phyloP scores from a whole-genome alignment of 2,329 filamentous ascomycete species.

The Penicillium griseofulvum region DNA sequence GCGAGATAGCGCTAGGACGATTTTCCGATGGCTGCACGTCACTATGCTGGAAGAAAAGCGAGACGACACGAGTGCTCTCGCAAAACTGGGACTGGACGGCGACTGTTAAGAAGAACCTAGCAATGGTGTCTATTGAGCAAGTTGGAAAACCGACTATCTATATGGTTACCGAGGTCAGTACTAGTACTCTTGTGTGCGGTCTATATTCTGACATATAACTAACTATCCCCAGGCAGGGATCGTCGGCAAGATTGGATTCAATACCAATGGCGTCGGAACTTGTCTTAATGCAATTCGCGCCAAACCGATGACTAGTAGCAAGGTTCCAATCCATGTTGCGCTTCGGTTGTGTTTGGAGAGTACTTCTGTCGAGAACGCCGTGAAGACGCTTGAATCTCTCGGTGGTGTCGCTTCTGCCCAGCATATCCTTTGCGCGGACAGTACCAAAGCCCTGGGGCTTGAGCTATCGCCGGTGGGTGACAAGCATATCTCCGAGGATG shows the following conservation, averaged over 20 bases:
- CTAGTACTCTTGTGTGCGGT: not conserved
- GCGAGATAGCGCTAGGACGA: constrained; percentile 58
- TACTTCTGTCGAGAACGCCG: constrained; percentile 46
- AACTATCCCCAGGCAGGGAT: constrained; percentile 46
- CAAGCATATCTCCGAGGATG: constrained; percentile 36
- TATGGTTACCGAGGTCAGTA: constrained; percentile 52
- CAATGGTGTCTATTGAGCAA: constrained; percentile 51
- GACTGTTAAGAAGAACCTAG: constrained; percentile 51
- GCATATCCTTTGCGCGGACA: constrained; percentile 56
- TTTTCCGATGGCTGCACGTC: constrained; percentile 60
- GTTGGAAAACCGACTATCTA: constrained; percentile 48
- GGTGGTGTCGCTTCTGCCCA: constrained; percentile 56
- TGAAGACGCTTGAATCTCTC: constrained; percentile 43
- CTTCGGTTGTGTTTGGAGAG: constrained; percentile 57
- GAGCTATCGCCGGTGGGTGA: constrained; percentile 32
- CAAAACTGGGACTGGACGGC: constrained; percentile 63
- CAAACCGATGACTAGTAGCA: constrained; percentile 51
- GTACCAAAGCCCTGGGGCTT: constrained; percentile 26
- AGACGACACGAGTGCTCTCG: constrained; percentile 42
- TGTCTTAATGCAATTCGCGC: constrained; percentile 63
- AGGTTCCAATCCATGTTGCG: constrained; percentile 61
- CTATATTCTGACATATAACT: not conserved
- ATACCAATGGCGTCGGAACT: constrained; percentile 57
- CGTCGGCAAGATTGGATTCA: constrained; percentile 66
- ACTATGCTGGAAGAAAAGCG: constrained; percentile 50